Evolutionary conservation across 495 filamentous ascomycete species (phyloP), one percentile per base, ranked within the genome.

Genomic region (Penicillium parvum): DNA sequence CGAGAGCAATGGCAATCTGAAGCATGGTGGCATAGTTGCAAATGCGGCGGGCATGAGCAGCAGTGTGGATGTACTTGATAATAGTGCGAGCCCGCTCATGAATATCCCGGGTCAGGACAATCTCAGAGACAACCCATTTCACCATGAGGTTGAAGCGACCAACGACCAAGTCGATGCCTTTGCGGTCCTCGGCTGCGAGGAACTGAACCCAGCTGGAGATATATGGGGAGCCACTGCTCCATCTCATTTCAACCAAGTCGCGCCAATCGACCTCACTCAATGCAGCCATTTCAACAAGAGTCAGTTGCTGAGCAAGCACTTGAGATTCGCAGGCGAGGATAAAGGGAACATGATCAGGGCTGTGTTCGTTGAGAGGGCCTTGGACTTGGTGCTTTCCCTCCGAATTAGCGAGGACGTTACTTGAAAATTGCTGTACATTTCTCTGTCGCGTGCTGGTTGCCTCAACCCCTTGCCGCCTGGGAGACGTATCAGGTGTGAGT

Each of bases 21-120:
- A 86, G 84, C 87, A 96, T 88, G 8, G 94, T 96, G 14, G 94
- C 92, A 61, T 90, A 99, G 58, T 99, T 99, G 54, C 88, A 85
- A 34, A 92, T 81, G 26, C 77, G 81, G 43, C 90, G 79, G 34
- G 86, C 87, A 64, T 95, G 86, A 0, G 78, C 75, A 4, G 94
- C 94, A 27, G 96, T 88, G 64, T 95, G 90, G 52, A 97, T 91
- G 58, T 84, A 87, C 58, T 97, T 96, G 58, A 85, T 79, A 45
- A 99, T 83, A 34, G 85, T 88, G 30, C 78, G 77, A 8, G 84
- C 88, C 28, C 92, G 79, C 60, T 98, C 94, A 38, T 89, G 77
- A 14, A 90, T 69, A 38, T 88, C 77, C 39, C 79, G 75, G 5
- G 92, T 97, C 27, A 99, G 71, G 20, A 97, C 79, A 52, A 91